Conservation (phyloP, 2,329 filamentous ascomycete genomes). For the Coniochaeta sp. region DNA sequence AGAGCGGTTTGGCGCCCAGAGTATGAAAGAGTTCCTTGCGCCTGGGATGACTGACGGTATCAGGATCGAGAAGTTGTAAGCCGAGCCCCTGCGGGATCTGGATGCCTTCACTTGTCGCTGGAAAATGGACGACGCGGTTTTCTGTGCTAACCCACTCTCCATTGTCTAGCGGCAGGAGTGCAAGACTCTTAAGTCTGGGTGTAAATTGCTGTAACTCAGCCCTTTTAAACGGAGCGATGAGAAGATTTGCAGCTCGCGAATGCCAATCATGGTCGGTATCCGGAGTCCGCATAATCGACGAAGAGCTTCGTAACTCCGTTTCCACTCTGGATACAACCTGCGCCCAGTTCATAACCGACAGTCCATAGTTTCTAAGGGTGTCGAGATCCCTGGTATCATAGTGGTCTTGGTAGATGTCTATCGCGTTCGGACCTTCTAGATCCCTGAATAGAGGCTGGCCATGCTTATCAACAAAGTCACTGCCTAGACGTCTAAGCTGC, state of each 20-base stretch:
- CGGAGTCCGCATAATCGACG: neutral
- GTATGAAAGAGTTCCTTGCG: neutral
- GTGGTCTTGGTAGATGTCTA: neutral
- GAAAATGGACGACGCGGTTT: neutral
- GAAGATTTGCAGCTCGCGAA: conserved; percentile 10
- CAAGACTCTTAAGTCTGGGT: neutral
- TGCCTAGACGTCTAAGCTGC: neutral
- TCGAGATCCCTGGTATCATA: neutral
- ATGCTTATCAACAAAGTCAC: conserved; percentile 7
- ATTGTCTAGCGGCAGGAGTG: neutral
- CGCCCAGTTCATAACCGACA: neutral
- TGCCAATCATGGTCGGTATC: conserved; percentile 12
- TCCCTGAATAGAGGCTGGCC: conserved; percentile 17
- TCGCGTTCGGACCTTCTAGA: neutral
- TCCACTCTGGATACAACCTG: neutral
- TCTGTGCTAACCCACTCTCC: conserved; percentile 10
- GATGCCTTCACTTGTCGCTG: neutral
- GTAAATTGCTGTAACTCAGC: neutral
- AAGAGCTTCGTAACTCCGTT: neutral
- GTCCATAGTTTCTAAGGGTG: neutral
- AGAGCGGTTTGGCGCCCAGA: neutral
- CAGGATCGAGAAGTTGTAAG: neutral
- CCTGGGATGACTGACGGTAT: neutral
- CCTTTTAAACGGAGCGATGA: conserved; percentile 2
- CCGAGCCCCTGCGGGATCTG: neutral